Conservation (phyloP, 805 yeast species). For the Brettanomyces sp. region DNA sequence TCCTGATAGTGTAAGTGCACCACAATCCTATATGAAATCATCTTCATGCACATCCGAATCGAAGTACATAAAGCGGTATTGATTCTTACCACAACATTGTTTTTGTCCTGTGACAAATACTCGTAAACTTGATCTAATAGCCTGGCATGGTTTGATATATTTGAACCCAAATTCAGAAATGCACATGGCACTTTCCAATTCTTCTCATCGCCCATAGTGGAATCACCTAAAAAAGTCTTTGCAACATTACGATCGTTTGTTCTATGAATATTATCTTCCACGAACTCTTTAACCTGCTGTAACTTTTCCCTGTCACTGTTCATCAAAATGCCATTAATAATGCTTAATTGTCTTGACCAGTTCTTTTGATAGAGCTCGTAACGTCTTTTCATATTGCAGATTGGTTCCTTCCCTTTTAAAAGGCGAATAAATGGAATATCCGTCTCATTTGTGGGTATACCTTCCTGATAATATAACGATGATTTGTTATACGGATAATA, state of each 20-base stretch:
- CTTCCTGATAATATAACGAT: conserved; percentile 11
- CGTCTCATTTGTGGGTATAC: conserved; percentile 10
- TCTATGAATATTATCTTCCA: conserved; percentile 5
- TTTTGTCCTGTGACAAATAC: conserved; percentile 10
- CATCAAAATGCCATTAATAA: conserved; percentile 22
- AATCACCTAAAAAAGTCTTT: background rate
- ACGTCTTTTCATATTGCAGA: conserved; percentile 26
- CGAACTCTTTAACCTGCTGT: conserved; percentile 20
- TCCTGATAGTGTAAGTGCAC: conserved; percentile 1
- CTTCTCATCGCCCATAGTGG: background rate
- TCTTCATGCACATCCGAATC: conserved; percentile 7
- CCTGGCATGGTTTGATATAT: conserved; percentile 31
- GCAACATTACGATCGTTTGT: conserved; percentile 2
- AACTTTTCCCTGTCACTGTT: conserved; percentile 28
- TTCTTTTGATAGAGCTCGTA: conserved; percentile 33
- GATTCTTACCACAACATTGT: conserved; percentile 6
- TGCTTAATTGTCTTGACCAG: conserved; percentile 26
- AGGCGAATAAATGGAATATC: conserved; percentile 33
- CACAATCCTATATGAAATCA: conserved; percentile 8
- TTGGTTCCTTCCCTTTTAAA: conserved; percentile 35
- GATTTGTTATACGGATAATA: conserved; percentile 3
- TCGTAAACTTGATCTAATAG: conserved; percentile 20
- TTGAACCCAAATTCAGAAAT: conserved; percentile 33
- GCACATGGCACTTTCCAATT: conserved; percentile 24
- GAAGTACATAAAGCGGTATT: conserved; percentile 9